Conservation (phyloP, 2,329 filamentous ascomycete species). For the Fusarium hainanense region DNA sequence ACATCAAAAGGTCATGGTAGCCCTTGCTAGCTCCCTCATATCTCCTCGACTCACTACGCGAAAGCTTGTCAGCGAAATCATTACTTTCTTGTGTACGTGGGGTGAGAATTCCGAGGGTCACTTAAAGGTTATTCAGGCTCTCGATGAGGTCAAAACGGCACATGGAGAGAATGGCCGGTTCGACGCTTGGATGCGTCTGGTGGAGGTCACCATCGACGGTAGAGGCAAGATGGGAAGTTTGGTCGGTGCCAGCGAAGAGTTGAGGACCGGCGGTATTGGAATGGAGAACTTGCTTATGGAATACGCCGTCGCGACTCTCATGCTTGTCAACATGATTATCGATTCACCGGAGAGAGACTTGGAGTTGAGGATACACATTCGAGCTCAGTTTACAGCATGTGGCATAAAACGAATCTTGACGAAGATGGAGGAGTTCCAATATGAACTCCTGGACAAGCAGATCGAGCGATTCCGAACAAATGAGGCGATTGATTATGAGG, state of each 20-base stretch:
- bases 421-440: slow-evolving; percentile 99
- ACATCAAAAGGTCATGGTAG: slow-evolving; percentile 90
- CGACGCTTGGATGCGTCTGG: slow-evolving; percentile 98
- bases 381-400: slow-evolving; percentile 94
- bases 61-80: slow-evolving; percentile 93
- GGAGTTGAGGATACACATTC: slow-evolving; percentile 90
- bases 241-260: slow-evolving; percentile 95
- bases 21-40: slow-evolving; percentile 85
- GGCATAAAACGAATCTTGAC: slow-evolving; percentile 92
- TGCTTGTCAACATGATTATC: slow-evolving; percentile 96
- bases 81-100: slow-evolving; percentile 98
- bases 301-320: slow-evolving; percentile 93
- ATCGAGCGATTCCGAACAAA: slow-evolving; percentile 93
- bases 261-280: slow-evolving; percentile 93
- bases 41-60: slow-evolving; percentile 90
- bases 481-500: slow-evolving; percentile 98
- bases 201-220: slow-evolving; percentile 96
- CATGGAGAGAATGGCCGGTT: slow-evolving; percentile 95
- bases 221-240: slow-evolving; percentile 99
- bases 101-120: slow-evolving; percentile 85
- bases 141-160: slow-evolving; percentile 89
- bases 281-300: slow-evolving; percentile 99
- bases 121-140: slow-evolving; percentile 89
- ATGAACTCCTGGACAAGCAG: slow-evolving; percentile 98
- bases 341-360: slow-evolving; percentile 91